Percentiles rank a stretch among this genome's conserved stretches.
Evolutionary conservation across 2,329 filamentous ascomycete species (phyloP).

Genomic region (Cytospora piceae): DNA sequence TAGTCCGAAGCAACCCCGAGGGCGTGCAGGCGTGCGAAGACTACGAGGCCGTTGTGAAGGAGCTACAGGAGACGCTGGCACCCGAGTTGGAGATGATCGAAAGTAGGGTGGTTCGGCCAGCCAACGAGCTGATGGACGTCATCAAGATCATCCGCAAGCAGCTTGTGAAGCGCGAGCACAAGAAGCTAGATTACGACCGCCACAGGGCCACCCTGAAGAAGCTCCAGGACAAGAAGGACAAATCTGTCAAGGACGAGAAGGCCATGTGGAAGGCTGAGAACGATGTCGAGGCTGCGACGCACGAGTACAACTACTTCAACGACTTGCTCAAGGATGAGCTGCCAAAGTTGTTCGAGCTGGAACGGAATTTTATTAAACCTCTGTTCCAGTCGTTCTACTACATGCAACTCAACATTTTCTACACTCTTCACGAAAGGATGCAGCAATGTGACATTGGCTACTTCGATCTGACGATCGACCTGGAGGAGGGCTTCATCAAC

Average conservation of each 20-base stretch:
- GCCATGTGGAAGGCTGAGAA: slow-evolving; percentile 94
- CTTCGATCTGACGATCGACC: slow-evolving; percentile 88
- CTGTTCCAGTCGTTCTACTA: slow-evolving; percentile 99
- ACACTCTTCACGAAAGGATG: slow-evolving; percentile 98
- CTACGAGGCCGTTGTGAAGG: slow-evolving; percentile 88
- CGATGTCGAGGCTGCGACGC: slow-evolving; percentile 86
- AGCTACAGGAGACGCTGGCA: slow-evolving; percentile 83
- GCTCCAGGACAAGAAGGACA: slow-evolving; percentile 96
- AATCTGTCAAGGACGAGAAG: slow-evolving; percentile 94
- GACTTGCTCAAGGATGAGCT: slow-evolving; percentile 95
- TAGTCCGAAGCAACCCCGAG: slow-evolving; percentile 84
- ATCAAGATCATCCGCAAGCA: slow-evolving; percentile 95
- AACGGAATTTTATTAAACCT: slow-evolving; percentile 93
- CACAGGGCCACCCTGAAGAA: slow-evolving; percentile 85
- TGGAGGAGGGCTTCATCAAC: slow-evolving; percentile 86
- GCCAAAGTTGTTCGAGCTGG: slow-evolving; percentile 85
- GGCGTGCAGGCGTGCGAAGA: slow-evolving; percentile 95
- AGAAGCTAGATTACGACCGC: slow-evolving; percentile 94
- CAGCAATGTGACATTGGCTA: slow-evolving; percentile 96
- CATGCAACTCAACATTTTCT: slow-evolving; percentile 99
- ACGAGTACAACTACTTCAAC: slow-evolving; percentile 98
- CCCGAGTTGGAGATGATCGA: slow-evolving; percentile 99
- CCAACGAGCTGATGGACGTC: slow-evolving; percentile 90
- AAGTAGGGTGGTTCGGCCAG: slow-evolving; percentile 83
- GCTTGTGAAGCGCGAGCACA: slow-evolving; percentile 89